Conservation (phyloP, 2,329 filamentous ascomycete species). For the Emydomyces testavorans region DNA sequence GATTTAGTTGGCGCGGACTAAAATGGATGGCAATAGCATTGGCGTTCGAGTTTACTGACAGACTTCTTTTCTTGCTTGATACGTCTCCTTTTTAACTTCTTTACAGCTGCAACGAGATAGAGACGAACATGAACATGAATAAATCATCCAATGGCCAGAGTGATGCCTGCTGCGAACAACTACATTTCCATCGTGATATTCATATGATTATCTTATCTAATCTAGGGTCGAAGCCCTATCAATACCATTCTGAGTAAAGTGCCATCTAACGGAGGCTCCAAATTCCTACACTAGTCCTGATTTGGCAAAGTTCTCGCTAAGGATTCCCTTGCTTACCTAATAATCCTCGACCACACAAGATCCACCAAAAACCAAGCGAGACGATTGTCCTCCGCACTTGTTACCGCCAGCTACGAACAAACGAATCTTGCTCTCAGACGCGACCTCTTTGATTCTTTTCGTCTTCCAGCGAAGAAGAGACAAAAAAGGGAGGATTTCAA, state of each 20-base stretch:
- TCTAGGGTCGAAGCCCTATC: conserved; percentile 7
- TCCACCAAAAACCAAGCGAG: not conserved
- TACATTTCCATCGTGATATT: not conserved
- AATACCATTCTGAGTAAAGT: not conserved
- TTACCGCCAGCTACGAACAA: conserved; percentile 1
- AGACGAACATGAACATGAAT: conserved; percentile 3
- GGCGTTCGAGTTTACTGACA: conserved; percentile 10
- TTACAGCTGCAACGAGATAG: conserved; percentile 9
- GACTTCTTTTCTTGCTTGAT: conserved; percentile 15
- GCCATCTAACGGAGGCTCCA: not conserved
- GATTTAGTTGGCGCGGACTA: conserved; percentile 27
- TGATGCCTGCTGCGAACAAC: not conserved
- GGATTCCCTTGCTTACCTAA: conserved; percentile 4
- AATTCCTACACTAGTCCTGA: not conserved
- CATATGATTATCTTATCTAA: conserved; percentile 10
- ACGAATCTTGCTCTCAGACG: not conserved
- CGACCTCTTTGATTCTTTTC: not conserved
- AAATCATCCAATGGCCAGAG: not conserved
- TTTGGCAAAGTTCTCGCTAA: conserved; percentile 11
- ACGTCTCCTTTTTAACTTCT: conserved; percentile 17
- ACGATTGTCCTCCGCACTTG: not conserved
- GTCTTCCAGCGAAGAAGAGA: not conserved
- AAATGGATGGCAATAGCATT: conserved; percentile 7
- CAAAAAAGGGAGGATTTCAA: not conserved
- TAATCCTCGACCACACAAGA: conserved; percentile 2